Evolutionary conservation across 768 basidiomycete genomes (phyloP), one percentile per base, ranked within the genome.

Genomic region (Gautieria morchelliformis): DNA sequence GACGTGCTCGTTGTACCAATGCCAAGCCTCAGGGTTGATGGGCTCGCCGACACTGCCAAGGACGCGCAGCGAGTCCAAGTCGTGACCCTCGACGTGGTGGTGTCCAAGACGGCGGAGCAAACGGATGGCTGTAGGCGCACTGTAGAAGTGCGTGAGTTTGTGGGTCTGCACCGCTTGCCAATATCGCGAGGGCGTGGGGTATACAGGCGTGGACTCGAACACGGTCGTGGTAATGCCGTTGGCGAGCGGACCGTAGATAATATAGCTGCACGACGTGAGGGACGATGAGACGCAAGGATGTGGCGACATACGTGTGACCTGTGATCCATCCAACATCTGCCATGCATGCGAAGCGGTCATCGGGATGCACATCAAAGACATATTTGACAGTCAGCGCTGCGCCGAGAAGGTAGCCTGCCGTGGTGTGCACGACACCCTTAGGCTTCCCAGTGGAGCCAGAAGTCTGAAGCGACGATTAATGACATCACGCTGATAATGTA

Each of bases 241-340:
- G n/a, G 79, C 74, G 52, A 97, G 85, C 3, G 95, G 95, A 14
- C 95, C 95, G 70, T 97, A 97, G 62, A 97, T 79, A 67, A 98
- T 97, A 74, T 97, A 91, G 14, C 82, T 84, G 59, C 33, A 17
- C 52, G 27, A 5, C 61, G 7, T 49, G 40, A 5, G 27, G 24
- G n/a, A 22, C 42, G 37, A 35, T 22, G 20, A 41, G 37, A 52
- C 19, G 40, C 17, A 39, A 27, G 24, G 15, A 40, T 14, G 22
- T 44, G n/a, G 20, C 17, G 14, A 66, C 70, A 63, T 59, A 89
- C 73, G 89, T 89, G 73, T 96, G 93, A 17, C 94, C 94, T 3
- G 95, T 98, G 74, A 98, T 95, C 95, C 95, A 98, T 64, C 95
- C 95, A 53, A 99, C 80, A 67, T 99, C 95, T 58, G 95, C 95